A percentile compares a stretch with the other conserved stretches of the same genome.
Conservation (phyloP, 148 eudicot species). For the Cornus controversa region DNA sequence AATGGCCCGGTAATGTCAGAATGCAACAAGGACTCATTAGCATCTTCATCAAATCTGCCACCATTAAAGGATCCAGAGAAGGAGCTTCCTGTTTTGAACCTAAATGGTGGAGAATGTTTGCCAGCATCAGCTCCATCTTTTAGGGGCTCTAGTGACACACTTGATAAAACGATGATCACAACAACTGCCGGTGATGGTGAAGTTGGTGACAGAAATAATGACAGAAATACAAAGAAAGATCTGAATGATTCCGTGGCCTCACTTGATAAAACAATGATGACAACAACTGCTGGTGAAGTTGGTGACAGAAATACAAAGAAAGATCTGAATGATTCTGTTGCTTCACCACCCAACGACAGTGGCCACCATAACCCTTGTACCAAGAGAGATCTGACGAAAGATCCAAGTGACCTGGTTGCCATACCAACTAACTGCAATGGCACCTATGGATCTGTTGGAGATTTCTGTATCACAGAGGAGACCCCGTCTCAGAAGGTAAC, state of each 20-base stretch:
- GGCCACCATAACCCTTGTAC: slow-evolving; percentile 12
- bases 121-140: neutral
- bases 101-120: slow-evolving; percentile 1
- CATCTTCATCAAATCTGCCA: neutral
- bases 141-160: slow-evolving; percentile 1
- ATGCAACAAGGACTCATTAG: slow-evolving; percentile 10
- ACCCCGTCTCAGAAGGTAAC: slow-evolving; percentile 37
- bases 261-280: too few relatives aligned
- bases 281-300: too few relatives aligned
- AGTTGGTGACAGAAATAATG: slow-evolving; percentile 9
- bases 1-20: slow-evolving; percentile 11
- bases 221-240: slow-evolving; percentile 14
- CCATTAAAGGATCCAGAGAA: slow-evolving; percentile 3
- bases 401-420: slow-evolving; percentile 14
- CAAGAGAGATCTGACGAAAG: slow-evolving; percentile 14
- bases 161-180: slow-evolving; percentile 1
- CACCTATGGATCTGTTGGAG: slow-evolving; percentile 6
- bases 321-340: slow-evolving; percentile 14
- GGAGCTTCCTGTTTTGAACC: neutral
- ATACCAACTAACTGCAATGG: neutral
- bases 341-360: slow-evolving; percentile 12
- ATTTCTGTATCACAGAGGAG: slow-evolving; percentile 5
- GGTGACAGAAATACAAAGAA: too few relatives aligned
- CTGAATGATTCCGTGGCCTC: slow-evolving; percentile 13
- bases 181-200: slow-evolving; percentile 1